A percentile compares a stretch with the other conserved stretches of the same genome.
Evolutionary conservation across 1,139 yeast species (phyloP).

Genomic region (Debaryomyces udenii): DNA sequence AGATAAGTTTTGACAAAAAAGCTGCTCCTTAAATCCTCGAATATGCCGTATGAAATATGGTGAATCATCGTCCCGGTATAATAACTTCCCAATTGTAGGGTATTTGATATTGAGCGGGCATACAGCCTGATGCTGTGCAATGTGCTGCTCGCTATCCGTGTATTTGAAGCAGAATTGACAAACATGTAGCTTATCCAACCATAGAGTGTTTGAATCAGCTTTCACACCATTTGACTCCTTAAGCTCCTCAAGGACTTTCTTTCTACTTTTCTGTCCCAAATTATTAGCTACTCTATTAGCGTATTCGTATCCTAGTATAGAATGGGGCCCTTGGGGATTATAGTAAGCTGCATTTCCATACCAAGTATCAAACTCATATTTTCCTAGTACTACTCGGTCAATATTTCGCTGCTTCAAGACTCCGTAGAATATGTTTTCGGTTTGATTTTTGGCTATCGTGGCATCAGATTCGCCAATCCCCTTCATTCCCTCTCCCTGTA

Average conservation of each 20-base stretch:
- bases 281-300: slow-evolving; percentile 13
- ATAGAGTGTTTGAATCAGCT: slow-evolving; percentile 23
- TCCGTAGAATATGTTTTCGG: slow-evolving; percentile 54
- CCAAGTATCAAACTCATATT: slow-evolving; percentile 73
- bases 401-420: slow-evolving; percentile 63
- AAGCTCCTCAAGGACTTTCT: slow-evolving; percentile 24
- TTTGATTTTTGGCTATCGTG: slow-evolving; percentile 9
- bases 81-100: slow-evolving; percentile 61
- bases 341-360: slow-evolving; percentile 84
- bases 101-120: slow-evolving; percentile 46
- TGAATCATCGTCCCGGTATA: slow-evolving; percentile 62
- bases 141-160: slow-evolving; percentile 45
- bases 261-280: slow-evolving; percentile 21
- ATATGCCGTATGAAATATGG: slow-evolving; percentile 59
- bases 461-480: slow-evolving; percentile 4
- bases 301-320: slow-evolving; percentile 33
- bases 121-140: slow-evolving; percentile 43
- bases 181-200: slow-evolving; percentile 67
- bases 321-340: slow-evolving; percentile 29
- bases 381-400: slow-evolving; percentile 64
- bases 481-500: slow-evolving; percentile 2
- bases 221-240: slow-evolving; percentile 1
- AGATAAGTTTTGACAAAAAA: slow-evolving; percentile 81
- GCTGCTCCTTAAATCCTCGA: slow-evolving; percentile 60
- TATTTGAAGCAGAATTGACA: slow-evolving; percentile 88